Evolutionary conservation across 495 filamentous ascomycete genomes (phyloP).

Genomic region (Aspergillus indologenus): DNA sequence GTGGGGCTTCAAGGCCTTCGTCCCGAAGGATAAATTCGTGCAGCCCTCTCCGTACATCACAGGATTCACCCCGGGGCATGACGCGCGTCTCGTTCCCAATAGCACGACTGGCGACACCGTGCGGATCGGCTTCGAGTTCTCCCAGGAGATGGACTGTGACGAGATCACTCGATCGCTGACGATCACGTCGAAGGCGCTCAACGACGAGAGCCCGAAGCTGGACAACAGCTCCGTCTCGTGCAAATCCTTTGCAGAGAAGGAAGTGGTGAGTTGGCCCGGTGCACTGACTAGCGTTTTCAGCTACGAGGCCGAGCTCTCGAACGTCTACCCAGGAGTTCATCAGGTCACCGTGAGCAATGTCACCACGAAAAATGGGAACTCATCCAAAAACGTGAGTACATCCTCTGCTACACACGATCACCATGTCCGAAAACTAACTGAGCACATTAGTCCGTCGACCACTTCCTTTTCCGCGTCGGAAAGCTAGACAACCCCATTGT

Average conservation of each 20-base stretch:
- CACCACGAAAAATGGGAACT: constrained; percentile 30
- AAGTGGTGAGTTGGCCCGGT: constrained; percentile 25
- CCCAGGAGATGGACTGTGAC: constrained; percentile 58
- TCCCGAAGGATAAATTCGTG: constrained; percentile 5
- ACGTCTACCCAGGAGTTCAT: constrained; percentile 63
- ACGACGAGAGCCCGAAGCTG: constrained; percentile 25
- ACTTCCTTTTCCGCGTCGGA: constrained; percentile 55
- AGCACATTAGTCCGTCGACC: constrained; percentile 35
- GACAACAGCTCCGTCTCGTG: constrained; percentile 42
- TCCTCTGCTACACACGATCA: not conserved
- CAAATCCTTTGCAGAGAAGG: constrained; percentile 27
- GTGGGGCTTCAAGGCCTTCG: constrained; percentile 1
- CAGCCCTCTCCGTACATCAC: constrained; percentile 6
- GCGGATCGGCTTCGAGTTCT: constrained; percentile 54
- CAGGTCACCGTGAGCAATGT: constrained; percentile 55
- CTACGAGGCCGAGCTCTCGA: constrained; percentile 40
- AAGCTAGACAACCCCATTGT: constrained; percentile 57
- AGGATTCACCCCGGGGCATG: constrained; percentile 58
- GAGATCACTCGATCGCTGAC: constrained; percentile 51
- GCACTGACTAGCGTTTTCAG: constrained; percentile 5
- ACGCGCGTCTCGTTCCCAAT: constrained; percentile 52
- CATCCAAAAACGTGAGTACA: constrained; percentile 40
- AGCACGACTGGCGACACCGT: constrained; percentile 37
- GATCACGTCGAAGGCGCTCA: constrained; percentile 29
- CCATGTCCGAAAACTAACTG: not conserved